Evolutionary conservation across 495 filamentous ascomycete species (phyloP).

Genomic region (Penicillium herquei): DNA sequence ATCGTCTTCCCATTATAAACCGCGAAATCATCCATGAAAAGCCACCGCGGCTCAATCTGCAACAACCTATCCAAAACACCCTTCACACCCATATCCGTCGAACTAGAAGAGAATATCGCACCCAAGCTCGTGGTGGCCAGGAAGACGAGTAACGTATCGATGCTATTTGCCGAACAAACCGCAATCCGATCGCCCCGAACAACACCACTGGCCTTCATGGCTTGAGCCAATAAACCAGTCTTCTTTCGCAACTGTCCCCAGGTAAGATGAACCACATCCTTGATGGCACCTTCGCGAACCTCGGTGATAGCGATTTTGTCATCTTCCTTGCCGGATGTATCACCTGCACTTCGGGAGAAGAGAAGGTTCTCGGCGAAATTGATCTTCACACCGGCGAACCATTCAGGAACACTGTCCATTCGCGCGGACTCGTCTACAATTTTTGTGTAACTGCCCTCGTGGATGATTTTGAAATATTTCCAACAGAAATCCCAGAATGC

Average conservation of each 20-base stretch:
- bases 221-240: constrained; percentile 55
- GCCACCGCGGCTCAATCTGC: constrained; percentile 66
- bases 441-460: constrained; percentile 11
- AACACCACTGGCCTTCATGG: constrained; percentile 61
- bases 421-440: constrained; percentile 14
- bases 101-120: constrained; percentile 65
- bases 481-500: constrained; percentile 19
- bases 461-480: constrained; percentile 17
- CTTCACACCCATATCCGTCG: constrained; percentile 75
- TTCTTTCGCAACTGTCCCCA: constrained; percentile 59
- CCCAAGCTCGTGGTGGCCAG: constrained; percentile 64
- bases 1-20: constrained; percentile 75
- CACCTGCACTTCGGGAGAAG: constrained; percentile 16
- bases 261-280: constrained; percentile 53
- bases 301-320: constrained; percentile 63
- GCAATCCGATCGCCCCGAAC: constrained; percentile 72
- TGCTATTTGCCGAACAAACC: constrained; percentile 65
- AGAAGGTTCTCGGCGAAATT: constrained; percentile 84
- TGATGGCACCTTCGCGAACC: constrained; percentile 65
- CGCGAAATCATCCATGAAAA: constrained; percentile 75
- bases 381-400: constrained; percentile 57
- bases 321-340: constrained; percentile 59
- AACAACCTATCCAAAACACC: constrained; percentile 70
- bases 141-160: constrained; percentile 66
- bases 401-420: constrained; percentile 16